phyloP scores from a whole-genome alignment of 192 early-diverging fungal genomes.

The Entophlyctis luteolus region DNA sequence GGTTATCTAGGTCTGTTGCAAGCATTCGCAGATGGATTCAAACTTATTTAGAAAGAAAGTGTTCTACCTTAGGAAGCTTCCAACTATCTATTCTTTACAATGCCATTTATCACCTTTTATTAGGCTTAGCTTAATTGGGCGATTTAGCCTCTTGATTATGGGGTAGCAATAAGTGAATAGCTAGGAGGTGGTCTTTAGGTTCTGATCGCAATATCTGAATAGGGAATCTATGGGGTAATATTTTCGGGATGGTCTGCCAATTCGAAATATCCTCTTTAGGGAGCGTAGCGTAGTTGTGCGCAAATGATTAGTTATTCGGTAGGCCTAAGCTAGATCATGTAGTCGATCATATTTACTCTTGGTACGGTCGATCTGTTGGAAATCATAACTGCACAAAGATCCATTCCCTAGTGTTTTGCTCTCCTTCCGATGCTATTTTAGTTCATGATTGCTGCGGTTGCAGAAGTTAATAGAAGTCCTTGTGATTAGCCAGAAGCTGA shows the following conservation, averaged over 20 bases:
- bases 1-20: slow-evolving; percentile 39
- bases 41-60: slow-evolving; percentile 39
- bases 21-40: slow-evolving; percentile 37
- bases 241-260: slow-evolving; percentile 38
- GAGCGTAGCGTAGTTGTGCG: not conserved
- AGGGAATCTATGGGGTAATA: slow-evolving; percentile 40
- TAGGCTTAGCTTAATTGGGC: slow-evolving; percentile 62
- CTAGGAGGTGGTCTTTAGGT: slow-evolving; percentile 58
- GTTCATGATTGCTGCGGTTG: slow-evolving; percentile 45
- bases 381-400: slow-evolving; percentile 46
- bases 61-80: slow-evolving; percentile 34
- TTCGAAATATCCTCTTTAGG: slow-evolving; percentile 51
- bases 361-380: slow-evolving; percentile 51
- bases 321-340: slow-evolving; percentile 33
- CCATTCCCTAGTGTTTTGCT: slow-evolving; percentile 45
- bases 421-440: slow-evolving; percentile 45
- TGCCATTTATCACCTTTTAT: slow-evolving; percentile 47
- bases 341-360: slow-evolving; percentile 48
- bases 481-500: slow-evolving; percentile 50
- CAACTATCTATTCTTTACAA: slow-evolving; percentile 30
- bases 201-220: slow-evolving; percentile 38
- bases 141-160: slow-evolving; percentile 40
- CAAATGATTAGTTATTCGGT: slow-evolving; percentile 17
- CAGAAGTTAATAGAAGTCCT: slow-evolving; percentile 47
- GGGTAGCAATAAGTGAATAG: slow-evolving; percentile 49